Base-by-base conservation (phyloP, 768 basidiomycete genomes). In the Vararia minispora region DNA sequence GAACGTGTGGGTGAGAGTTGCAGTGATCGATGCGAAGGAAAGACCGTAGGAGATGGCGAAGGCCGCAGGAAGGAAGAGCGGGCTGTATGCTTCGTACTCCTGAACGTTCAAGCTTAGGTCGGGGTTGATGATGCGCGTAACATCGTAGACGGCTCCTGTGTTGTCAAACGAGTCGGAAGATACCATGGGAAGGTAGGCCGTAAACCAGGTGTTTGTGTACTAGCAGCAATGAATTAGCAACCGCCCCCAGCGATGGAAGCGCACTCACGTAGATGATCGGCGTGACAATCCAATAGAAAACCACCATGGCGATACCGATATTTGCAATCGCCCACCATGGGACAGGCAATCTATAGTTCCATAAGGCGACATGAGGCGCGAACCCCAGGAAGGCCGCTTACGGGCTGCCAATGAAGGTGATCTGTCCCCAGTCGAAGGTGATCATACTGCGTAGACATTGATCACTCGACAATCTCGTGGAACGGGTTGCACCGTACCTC, bases 11-110 rank as follows among this genome's bases (percentile, higher is more conserved):
- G 58, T 55, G 38, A 68, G 50, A 9, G 65, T 65, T 10, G 66
- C 58, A n/a, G 63, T 63, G 37, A 65, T 62, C 14, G 60, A 57
- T 9, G 64, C 64, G 44, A 69, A 37, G 13, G 53, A 53, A 17
- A 64, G 51, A 28, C 72, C 76, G 44, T 83, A 84, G 8, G 74
- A 63, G 44, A 79, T 61, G 12, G 66, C 68, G 46, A 78, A 78
- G 3, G 74, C 68, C 28, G 72, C 71, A 11, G 55, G 61, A 12
- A 67, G 52, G 54, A 64, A 66, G 33, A 67, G 54, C 1, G 66
- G 64, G 21, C 60, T 61, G 54, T 68, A 67, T 11, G 43, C 48
- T 33, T 63, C 46, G 51, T 66, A 67, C 41, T 54, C 56, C 24
- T 52, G 54, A 4, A 56, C 31, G 43, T 64, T 51, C 43, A 67